Evolutionary conservation across 768 basidiomycete species (phyloP).

Genomic region (Leucosporidium scottii): DNA sequence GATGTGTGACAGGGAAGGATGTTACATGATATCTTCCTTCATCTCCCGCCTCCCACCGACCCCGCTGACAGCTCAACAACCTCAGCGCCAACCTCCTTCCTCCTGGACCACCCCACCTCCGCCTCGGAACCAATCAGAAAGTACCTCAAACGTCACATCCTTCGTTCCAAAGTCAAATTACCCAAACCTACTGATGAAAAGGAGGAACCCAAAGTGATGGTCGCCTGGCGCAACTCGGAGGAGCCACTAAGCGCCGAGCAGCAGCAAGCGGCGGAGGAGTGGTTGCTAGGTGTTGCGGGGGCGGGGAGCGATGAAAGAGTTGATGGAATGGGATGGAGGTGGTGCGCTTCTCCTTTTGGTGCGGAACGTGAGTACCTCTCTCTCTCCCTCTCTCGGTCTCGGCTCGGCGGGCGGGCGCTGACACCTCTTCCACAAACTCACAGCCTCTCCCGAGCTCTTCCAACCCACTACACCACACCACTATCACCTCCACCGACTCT

Average conservation of each 20-base stretch:
- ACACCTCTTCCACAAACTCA: too few relatives aligned
- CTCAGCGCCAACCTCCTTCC: constrained; percentile 44
- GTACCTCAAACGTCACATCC: constrained; percentile 73
- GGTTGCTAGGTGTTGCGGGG: constrained; percentile 2
- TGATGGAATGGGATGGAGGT: constrained; percentile 20
- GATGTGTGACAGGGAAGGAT: constrained; percentile 64
- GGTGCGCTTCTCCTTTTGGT: not conserved
- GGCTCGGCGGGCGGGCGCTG: constrained; percentile 39
- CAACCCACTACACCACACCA: constrained; percentile 5
- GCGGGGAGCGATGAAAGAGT: constrained; percentile 13
- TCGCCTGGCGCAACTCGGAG: constrained; percentile 53
- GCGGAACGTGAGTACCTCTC: not conserved
- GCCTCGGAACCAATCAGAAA: constrained; percentile 51
- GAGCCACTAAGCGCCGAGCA: constrained; percentile 38
- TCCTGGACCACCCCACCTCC: constrained; percentile 32
- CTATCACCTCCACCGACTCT: constrained; percentile 70
- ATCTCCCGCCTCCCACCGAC: constrained; percentile 62
- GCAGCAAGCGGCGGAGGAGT: constrained; percentile 18
- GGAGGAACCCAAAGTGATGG: constrained; percentile 71
- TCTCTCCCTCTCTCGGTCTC: too few relatives aligned
- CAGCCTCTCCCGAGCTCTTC: constrained; percentile 24
- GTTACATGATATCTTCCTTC: constrained; percentile 75
- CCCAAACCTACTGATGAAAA: constrained; percentile 54
- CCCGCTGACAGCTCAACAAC: constrained; percentile 54
- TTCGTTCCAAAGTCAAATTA: constrained; percentile 82